Evolutionary conservation across 1,284 basidiomycete genomes (phyloP).

Genomic region (Trametes polyzona): DNA sequence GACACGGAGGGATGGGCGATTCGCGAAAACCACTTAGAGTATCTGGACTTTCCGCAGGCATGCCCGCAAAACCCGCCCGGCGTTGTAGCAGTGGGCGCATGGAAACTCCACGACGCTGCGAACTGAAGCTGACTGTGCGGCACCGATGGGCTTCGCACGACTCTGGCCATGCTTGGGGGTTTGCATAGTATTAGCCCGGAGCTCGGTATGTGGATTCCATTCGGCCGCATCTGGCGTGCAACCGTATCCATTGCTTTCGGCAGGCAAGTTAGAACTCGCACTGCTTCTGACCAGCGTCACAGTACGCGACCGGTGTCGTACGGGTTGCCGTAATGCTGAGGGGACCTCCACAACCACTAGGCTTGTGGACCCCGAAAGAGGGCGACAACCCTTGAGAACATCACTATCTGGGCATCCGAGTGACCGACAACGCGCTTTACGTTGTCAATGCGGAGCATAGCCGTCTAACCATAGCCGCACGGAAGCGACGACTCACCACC

Average conservation of each 20-base stretch:
- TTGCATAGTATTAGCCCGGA: not conserved
- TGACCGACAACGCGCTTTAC: not conserved
- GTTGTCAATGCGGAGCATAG: not conserved
- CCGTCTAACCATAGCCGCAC: no score
- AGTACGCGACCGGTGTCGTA: slow-evolving; percentile 3
- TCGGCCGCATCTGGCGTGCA: not conserved
- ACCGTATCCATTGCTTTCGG: not conserved
- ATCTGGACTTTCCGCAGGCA: slow-evolving; percentile 1
- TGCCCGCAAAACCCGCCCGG: not conserved
- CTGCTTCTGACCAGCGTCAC: not conserved
- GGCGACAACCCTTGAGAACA: not conserved
- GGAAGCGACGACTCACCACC: not conserved
- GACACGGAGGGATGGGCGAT: not conserved
- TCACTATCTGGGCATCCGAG: not conserved
- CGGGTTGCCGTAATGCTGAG: slow-evolving; percentile 17
- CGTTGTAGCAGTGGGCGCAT: not conserved
- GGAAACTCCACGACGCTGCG: not conserved
- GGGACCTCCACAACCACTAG: not conserved
- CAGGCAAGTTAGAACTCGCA: not conserved
- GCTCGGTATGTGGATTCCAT: not conserved
- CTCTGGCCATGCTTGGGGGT: not conserved
- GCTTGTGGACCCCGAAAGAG: no score
- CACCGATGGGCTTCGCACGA: not conserved
- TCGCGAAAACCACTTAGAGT: not conserved
- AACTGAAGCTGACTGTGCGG: not conserved